A percentile compares a stretch with the other conserved stretches of the same genome.
Evolutionary conservation across 2,329 filamentous ascomycete species (phyloP).

Genomic region (Cladosporium sp.): DNA sequence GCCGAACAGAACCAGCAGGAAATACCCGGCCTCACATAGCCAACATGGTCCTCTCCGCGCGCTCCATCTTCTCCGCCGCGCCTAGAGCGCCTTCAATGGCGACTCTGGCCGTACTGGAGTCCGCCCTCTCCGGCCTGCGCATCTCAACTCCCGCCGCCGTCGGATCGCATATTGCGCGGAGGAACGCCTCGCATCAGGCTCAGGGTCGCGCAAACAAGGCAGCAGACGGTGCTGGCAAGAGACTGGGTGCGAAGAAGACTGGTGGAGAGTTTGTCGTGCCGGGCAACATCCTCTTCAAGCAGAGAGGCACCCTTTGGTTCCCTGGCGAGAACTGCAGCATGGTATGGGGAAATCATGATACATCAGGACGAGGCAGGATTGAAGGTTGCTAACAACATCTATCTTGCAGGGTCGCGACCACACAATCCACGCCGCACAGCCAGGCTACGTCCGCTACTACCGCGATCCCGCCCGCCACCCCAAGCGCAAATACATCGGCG

Average conservation of each 20-base stretch:
- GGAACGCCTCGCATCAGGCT: conserved; percentile 60
- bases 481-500: conserved; percentile 88
- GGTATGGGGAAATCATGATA: conserved; percentile 24
- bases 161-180: conserved; percentile 14
- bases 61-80: conserved; percentile 2
- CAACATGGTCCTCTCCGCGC: conserved; percentile 11
- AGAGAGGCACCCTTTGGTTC: conserved; percentile 90
- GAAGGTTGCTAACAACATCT: background rate
- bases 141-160: conserved; percentile 20
- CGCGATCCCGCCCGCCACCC: conserved; percentile 77
- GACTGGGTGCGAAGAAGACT: conserved; percentile 88
- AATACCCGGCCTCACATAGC: background rate
- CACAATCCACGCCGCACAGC: conserved; percentile 80
- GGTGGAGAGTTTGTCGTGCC: conserved; percentile 91
- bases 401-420: conserved; percentile 71
- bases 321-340: conserved; percentile 93
- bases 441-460: conserved; percentile 96
- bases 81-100: conserved; percentile 25
- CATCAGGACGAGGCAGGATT: background rate
- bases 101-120: conserved; percentile 25
- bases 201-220: conserved; percentile 66
- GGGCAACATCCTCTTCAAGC: conserved; percentile 97
- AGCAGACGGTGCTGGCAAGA: conserved; percentile 71
- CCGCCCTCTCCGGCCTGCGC: conserved; percentile 28
- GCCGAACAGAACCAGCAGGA: too few relatives aligned